Evolutionary conservation across 208 protist species (phyloP), one percentile per base, ranked within the genome.

Genomic region (Porcisia deanei): DNA sequence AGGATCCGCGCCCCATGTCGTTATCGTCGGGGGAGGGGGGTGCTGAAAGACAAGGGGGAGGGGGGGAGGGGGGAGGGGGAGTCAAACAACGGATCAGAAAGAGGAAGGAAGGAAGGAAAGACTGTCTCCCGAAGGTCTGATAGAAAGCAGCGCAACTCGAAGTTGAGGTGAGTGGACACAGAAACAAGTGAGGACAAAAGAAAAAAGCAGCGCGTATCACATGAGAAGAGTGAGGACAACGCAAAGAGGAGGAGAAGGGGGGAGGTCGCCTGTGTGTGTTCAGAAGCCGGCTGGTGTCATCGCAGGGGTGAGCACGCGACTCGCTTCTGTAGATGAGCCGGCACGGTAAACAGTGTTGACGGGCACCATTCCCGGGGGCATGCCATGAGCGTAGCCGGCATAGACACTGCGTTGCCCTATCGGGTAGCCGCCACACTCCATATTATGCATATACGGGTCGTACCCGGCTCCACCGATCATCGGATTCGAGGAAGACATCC

Each of bases 231-330:
- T 18, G 41, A 37, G 25, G 7, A n/a, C 45, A 41, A 25, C 53
- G n/a, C 39, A 1, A 39, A 43, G 9, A 12, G 8, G 22, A 60
- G 30, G 34, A 14, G 34, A 7, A 69, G 37, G 54, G 60, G 52
- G 63, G 8, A 59, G 20, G 10, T 22, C 10, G 55, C 45, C 6
- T 10, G 18, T 20, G 30, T 12, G 3, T 43, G 12, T 16, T 63
- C 43, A 81, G 14, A 81, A 55, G 5, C 60, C 57, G 49, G 68
- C 58, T 18, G 77, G 77, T 3, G 60, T 65, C 8, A 81, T 80
- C 14, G 61, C 30, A 22, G 76, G 69, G 9, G 41, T 66, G 37
- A 52, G 22, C 1, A 12, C 52, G 1, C 61, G 76, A 1, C 60
- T 53, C n/a, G 37, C 76, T 4, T 61, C 52, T 30, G 59, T 16